Conservation (phyloP, 169 alveolate species). For the Theileria sp. region DNA sequence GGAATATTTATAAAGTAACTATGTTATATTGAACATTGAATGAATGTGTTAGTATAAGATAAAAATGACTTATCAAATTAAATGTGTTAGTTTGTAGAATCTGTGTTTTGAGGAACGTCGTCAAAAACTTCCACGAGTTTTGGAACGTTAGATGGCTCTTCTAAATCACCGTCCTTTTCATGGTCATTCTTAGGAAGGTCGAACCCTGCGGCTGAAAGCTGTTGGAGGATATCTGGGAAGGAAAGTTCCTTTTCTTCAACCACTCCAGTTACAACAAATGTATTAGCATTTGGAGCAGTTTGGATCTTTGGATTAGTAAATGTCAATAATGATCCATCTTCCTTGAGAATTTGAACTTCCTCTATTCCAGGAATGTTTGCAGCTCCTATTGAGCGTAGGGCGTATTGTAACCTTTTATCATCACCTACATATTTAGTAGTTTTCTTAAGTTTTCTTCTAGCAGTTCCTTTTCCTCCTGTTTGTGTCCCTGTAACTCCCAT, state of each 20-base stretch:
- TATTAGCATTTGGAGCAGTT: conserved; percentile 91
- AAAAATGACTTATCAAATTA: background rate
- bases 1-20: background rate
- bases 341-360: conserved; percentile 93
- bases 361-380: conserved; percentile 92
- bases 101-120: conserved; percentile 48
- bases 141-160: conserved; percentile 73
- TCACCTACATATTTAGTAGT: conserved; percentile 87
- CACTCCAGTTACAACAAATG: conserved; percentile 90
- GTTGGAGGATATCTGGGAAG: conserved; percentile 77
- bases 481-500: conserved; percentile 87
- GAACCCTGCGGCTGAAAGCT: conserved; percentile 73
- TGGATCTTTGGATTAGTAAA: conserved; percentile 91
- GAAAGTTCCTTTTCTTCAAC: conserved; percentile 87
- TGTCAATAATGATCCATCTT: conserved; percentile 89
- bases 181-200: conserved; percentile 68
- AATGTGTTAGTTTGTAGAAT: conserved; percentile 9
- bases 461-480: conserved; percentile 95
- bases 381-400: conserved; percentile 90
- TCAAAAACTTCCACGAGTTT: conserved; percentile 81
- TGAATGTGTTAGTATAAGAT: background rate
- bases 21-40: background rate
- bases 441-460: conserved; percentile 90
- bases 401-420: conserved; percentile 89
- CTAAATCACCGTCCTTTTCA: conserved; percentile 58